Conservation (phyloP, 495 filamentous ascomycete species). For the Tuber borchii region DNA sequence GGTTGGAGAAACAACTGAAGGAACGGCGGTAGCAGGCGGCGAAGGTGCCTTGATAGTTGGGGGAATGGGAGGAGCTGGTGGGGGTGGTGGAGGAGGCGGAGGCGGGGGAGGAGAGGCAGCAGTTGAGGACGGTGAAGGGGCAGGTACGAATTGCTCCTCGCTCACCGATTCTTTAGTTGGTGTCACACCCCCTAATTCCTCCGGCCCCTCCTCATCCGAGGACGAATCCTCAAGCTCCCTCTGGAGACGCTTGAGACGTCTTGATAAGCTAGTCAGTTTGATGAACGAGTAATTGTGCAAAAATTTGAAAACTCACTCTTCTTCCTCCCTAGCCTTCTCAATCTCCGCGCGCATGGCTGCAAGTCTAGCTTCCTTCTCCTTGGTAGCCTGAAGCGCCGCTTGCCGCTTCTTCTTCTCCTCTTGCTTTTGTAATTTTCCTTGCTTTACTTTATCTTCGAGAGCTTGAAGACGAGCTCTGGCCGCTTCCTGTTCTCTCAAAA, state of each 20-base stretch:
- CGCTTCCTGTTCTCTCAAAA: slow-evolving; percentile 70
- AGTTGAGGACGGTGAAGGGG: slow-evolving; percentile 42
- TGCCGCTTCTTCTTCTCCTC: slow-evolving; percentile 82
- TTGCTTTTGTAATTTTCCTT: slow-evolving; percentile 93
- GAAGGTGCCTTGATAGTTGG: slow-evolving; percentile 49
- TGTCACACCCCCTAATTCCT: slow-evolving; percentile 50
- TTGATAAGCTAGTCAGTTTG: slow-evolving; percentile 15
- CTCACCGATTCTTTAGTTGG: slow-evolving; percentile 33
- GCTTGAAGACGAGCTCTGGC: slow-evolving; percentile 76
- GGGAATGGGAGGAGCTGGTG: slow-evolving; percentile 45
- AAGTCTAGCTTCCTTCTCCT: slow-evolving; percentile 79
- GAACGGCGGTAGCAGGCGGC: slow-evolving; percentile 45
- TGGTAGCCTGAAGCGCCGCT: slow-evolving; percentile 75
- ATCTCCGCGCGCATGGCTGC: slow-evolving; percentile 85
- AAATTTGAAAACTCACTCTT: slow-evolving; percentile 44
- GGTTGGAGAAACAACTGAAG: slow-evolving; percentile 46
- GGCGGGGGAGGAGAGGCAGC: slow-evolving; percentile 31
- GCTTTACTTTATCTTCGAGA: slow-evolving; percentile 85
- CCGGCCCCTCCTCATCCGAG: slow-evolving; percentile 80
- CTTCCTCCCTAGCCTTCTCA: slow-evolving; percentile 79
- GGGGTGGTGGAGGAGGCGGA: slow-evolving; percentile 46
- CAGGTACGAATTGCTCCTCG: slow-evolving; percentile 36
- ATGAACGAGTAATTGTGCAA: neutral
- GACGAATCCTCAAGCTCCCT: slow-evolving; percentile 73
- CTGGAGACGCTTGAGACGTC: slow-evolving; percentile 55